Percentiles rank a stretch among this genome's conserved stretches.
Conservation (phyloP, 257 asterid genomes). For the Solanum pimpinellifolium region DNA sequence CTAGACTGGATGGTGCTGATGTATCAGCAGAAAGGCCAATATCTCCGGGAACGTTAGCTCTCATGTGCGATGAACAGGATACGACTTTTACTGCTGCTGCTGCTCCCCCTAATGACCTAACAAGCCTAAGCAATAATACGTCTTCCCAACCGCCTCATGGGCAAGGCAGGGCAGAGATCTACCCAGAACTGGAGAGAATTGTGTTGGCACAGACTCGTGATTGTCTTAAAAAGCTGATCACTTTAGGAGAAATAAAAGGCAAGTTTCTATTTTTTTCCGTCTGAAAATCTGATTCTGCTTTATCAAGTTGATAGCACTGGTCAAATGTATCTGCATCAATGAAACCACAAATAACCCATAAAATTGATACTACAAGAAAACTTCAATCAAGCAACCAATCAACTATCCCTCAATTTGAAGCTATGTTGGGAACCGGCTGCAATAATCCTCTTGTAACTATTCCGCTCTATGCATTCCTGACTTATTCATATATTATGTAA, state of each 20-base stretch:
- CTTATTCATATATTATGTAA: not conserved
- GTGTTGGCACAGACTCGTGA: slow-evolving; percentile 10
- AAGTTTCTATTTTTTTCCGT: not conserved
- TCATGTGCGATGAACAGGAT: slow-evolving; percentile 15
- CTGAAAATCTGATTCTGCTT: not conserved
- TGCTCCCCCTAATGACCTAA: slow-evolving; percentile 1
- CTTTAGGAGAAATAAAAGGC: slow-evolving; percentile 18
- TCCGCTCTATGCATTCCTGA: not conserved
- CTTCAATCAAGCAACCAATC: not conserved
- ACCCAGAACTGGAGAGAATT: slow-evolving; percentile 13
- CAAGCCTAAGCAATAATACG: not conserved
- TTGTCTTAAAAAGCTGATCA: slow-evolving; percentile 14
- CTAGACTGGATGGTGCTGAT: not conserved
- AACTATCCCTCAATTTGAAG: not conserved
- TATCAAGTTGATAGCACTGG: not conserved
- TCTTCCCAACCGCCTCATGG: slow-evolving; percentile 3
- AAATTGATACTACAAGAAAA: not conserved
- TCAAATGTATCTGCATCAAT: not conserved
- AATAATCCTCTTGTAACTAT: not conserved
- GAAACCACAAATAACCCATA: not conserved
- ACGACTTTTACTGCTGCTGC: not conserved
- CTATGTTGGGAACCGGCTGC: not conserved
- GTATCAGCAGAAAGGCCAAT: slow-evolving; percentile 9
- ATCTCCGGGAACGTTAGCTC: slow-evolving; percentile 12
- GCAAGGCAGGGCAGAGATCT: slow-evolving; percentile 5